Percentiles rank a stretch among this genome's conserved stretches.
These are phyloP conservation scores for Larix kaempferi DNA, from an alignment of 75 land plant genomes.

Conservation along the genomic window DNA sequence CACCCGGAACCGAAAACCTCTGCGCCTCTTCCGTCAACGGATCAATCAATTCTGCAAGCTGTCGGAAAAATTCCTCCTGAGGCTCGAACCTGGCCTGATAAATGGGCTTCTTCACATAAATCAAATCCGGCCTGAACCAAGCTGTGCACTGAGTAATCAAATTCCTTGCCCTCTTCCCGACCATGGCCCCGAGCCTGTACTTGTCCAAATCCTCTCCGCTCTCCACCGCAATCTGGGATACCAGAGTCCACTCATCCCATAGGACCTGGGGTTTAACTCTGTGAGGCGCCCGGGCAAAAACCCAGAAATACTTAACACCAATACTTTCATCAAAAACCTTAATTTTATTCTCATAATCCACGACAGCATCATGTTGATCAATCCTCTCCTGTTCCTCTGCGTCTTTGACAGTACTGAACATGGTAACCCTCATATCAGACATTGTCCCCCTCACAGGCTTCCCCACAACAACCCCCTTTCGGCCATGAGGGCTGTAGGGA, in stretches of 20 bases:
- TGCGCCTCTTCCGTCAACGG: slow-evolving; percentile 48
- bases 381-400: slow-evolving; percentile 76
- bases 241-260: slow-evolving; percentile 95
- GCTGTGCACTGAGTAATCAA: slow-evolving; percentile 76
- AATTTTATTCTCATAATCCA: slow-evolving; percentile 40
- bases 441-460: slow-evolving; percentile 55
- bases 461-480: slow-evolving; percentile 77
- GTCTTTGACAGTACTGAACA: slow-evolving; percentile 53
- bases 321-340: slow-evolving; percentile 33
- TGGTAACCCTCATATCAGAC: slow-evolving; percentile 56
- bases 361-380: slow-evolving; percentile 55
- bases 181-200: slow-evolving; percentile 52
- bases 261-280: slow-evolving; percentile 47
- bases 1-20: slow-evolving; percentile 21
- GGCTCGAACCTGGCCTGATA: slow-evolving; percentile 94
- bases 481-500: slow-evolving; percentile 75
- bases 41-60: slow-evolving; percentile 46
- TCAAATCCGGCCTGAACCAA: slow-evolving; percentile 91
- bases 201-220: slow-evolving; percentile 66
- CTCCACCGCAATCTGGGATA: slow-evolving; percentile 66
- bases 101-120: slow-evolving; percentile 72
- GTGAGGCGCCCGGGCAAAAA: slow-evolving; percentile 66
- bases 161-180: slow-evolving; percentile 40
- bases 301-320: slow-evolving; percentile 70
- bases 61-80: slow-evolving; percentile 61